A percentile compares a stretch with the other conserved stretches of the same genome.
These are phyloP conservation scores for Novymonas esmeraldas DNA, from an alignment of 208 protist species.

Conservation along the genomic window DNA sequence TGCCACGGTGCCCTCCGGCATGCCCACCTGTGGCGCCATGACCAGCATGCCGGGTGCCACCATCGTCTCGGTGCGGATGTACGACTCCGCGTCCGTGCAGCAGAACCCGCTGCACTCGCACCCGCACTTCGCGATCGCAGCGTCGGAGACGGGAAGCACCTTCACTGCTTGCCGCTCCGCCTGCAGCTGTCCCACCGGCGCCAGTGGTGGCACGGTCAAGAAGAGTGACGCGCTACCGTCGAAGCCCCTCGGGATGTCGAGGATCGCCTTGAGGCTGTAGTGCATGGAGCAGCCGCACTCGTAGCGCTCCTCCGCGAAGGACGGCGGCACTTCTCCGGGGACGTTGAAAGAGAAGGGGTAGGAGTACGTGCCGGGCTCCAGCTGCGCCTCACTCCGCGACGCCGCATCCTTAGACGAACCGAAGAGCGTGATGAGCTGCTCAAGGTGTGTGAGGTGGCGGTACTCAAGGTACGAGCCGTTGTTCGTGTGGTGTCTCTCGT, in stretches of 20 bases:
- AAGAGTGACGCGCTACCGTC: background rate
- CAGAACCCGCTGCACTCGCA: slow-evolving; percentile 8
- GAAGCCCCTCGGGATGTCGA: slow-evolving; percentile 13
- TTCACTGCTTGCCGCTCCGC: background rate
- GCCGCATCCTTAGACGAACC: background rate
- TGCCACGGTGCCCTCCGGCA: slow-evolving; percentile 4
- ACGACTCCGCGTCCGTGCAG: slow-evolving; percentile 12
- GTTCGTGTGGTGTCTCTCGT: background rate
- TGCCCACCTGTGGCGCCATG: background rate
- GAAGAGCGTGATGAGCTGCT: background rate
- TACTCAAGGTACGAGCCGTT: background rate
- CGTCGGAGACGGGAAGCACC: slow-evolving; percentile 9
- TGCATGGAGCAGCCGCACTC: slow-evolving; percentile 7
- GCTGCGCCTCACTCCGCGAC: background rate
- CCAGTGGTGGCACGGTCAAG: background rate
- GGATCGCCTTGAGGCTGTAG: slow-evolving; percentile 3
- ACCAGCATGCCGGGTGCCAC: slow-evolving; percentile 8
- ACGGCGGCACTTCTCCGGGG: background rate
- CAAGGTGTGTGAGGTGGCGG: slow-evolving; percentile 3
- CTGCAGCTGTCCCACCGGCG: slow-evolving; percentile 9
- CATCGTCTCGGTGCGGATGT: slow-evolving; percentile 12
- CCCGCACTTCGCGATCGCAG: slow-evolving; percentile 1
- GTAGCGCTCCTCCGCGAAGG: background rate
- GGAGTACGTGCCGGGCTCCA: slow-evolving; percentile 11
- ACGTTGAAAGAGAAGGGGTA: slow-evolving; percentile 11